Evolutionary conservation across 495 filamentous ascomycete species (phyloP), one percentile per base, ranked within the genome.

Genomic region (Penicillium malachiteum): DNA sequence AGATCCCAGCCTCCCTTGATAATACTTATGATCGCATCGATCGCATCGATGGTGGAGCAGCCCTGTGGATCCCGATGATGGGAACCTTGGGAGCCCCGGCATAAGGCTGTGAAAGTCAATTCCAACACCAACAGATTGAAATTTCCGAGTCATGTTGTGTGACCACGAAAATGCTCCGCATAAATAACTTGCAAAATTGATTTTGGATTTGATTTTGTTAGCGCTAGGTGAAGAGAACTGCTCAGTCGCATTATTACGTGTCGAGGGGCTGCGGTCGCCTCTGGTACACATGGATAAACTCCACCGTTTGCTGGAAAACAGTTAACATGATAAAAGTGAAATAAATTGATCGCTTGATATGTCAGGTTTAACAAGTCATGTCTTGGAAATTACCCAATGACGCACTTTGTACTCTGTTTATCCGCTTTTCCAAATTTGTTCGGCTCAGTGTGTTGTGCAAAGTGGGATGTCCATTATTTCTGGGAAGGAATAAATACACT

Each of bases 391-490:
- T 26, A 10, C 34, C 21, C 12, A 44, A 47, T 49, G 38, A 49
- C 46, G 44, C 38, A 56, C 10, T 11, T 12, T 41, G n/a, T 34
- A 13, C 46, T 37, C 46, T 32, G n/a, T 10, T 7, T 3, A 12
- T 12, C 41, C 41, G 11, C 11, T 44, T 44, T 44, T 43, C 41
- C n/a, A 11, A 43, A 11, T 6, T 26, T 21, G 16, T 4, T 17
- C 17, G 8, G 18, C 18, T 44, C 18, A 44, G 26, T 47, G 13
- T 11, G 31, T 41, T 14, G 49, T 13, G 48, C 26, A 30, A 48
- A 34, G 45, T 48, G 45, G 45, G 45, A 34, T 48, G 45, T 48
- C 2, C 21, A n/a, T n/a, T n/a, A n/a, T 4, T 48, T 18, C 33
- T 7, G 26, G 8, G 33, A 6, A 8, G 31, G 26, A 48, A 48